Evolutionary conservation across 352 stramenopile genomes (phyloP).

Genomic region (Thraustotheca clavata): DNA sequence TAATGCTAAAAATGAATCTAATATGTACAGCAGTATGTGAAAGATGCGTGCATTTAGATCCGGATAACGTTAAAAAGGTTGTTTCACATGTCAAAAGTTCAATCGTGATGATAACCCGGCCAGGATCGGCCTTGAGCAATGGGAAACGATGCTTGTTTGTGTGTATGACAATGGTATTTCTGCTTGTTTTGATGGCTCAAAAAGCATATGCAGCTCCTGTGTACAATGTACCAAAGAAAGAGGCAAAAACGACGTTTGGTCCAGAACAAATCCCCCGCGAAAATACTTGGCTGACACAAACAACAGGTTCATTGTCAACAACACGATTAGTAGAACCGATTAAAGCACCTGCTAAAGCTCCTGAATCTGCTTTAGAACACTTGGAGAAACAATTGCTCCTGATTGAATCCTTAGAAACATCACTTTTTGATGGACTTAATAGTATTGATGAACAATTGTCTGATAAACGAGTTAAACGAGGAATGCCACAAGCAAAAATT

Average conservation of each 20-base stretch:
- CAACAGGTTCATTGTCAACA: too few relatives aligned
- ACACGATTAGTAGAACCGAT: neutral
- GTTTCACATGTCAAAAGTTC: too few relatives aligned
- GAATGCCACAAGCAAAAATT: neutral
- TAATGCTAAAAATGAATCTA: too few relatives aligned
- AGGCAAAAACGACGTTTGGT: too few relatives aligned
- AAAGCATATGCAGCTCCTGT: neutral
- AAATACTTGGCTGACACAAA: too few relatives aligned
- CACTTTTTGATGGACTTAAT: conserved; percentile 8
- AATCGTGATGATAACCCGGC: too few relatives aligned
- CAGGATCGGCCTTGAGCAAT: too few relatives aligned
- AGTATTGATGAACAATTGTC: conserved; percentile 12
- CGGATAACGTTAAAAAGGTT: too few relatives aligned
- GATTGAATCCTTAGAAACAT: conserved; percentile 13
- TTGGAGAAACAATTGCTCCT: conserved; percentile 11
- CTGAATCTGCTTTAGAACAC: neutral
- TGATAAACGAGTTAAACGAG: neutral
- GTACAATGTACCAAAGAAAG: neutral
- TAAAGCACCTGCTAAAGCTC: neutral
- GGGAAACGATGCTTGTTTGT: neutral
- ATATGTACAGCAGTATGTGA: too few relatives aligned
- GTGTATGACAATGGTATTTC: neutral
- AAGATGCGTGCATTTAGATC: too few relatives aligned
- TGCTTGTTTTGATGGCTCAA: neutral
- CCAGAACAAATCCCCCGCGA: neutral